These are phyloP conservation scores for Tuber indicum DNA, from an alignment of 495 filamentous ascomycete genomes.

Conservation along the genomic window DNA sequence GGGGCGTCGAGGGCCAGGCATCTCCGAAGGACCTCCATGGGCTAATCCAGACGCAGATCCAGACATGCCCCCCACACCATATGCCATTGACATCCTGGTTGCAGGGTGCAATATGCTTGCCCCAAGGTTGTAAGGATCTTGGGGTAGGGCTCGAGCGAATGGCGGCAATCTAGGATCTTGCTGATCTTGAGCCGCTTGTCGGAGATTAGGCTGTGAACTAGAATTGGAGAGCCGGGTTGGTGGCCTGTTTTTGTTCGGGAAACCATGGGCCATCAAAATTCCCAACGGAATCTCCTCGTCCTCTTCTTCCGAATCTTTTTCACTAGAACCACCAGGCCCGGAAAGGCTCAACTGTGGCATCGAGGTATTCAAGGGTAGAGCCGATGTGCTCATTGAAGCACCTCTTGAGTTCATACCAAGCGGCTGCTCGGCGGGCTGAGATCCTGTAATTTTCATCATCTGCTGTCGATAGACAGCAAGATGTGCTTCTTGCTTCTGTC, in stretches of 20 bases:
- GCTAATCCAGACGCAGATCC: constrained; percentile 45
- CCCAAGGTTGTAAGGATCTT: constrained; percentile 76
- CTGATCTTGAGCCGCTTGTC: constrained; percentile 44
- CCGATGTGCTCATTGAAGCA: constrained; percentile 54
- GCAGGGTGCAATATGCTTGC: constrained; percentile 68
- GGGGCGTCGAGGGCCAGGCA: constrained; percentile 46
- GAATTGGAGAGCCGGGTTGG: constrained; percentile 63
- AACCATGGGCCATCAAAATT: constrained; percentile 85
- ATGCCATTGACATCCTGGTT: constrained; percentile 68
- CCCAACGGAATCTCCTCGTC: constrained; percentile 85
- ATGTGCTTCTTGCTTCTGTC: constrained; percentile 85
- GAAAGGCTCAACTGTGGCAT: constrained; percentile 40
- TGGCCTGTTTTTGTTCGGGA: constrained; percentile 74
- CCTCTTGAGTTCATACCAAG: constrained; percentile 39
- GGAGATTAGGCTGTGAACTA: constrained; percentile 59
- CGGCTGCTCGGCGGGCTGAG: constrained; percentile 48
- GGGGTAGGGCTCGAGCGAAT: constrained; percentile 80
- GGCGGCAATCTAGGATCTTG: constrained; percentile 56
- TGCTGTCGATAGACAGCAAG: constrained; percentile 85
- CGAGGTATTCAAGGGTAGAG: constrained; percentile 43
- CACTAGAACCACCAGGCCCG: constrained; percentile 38
- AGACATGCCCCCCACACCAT: constrained; percentile 58
- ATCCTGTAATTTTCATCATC: constrained; percentile 95
- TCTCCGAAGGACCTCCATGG: constrained; percentile 43
- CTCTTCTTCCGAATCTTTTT: constrained; percentile 58